Evolutionary conservation across 768 basidiomycete genomes (phyloP).

Genomic region (Agrocybe chaxingu): DNA sequence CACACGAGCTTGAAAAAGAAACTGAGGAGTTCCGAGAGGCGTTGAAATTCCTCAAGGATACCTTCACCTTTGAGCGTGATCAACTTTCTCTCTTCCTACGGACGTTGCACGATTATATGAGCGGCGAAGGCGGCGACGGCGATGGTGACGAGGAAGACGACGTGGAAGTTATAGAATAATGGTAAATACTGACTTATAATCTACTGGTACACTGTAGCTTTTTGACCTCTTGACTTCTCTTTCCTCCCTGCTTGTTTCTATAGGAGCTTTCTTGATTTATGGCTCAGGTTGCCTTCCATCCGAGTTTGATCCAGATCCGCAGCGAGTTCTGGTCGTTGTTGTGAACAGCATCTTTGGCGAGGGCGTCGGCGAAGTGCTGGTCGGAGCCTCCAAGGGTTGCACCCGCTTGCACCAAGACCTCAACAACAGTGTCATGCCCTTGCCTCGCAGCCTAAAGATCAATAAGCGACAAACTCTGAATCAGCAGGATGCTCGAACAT

Average conservation of each 20-base stretch:
- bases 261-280: not conserved
- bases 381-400: slow-evolving; percentile 72
- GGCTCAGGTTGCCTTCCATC: slow-evolving; percentile 27
- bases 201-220: not conserved
- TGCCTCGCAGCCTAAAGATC: slow-evolving; percentile 67
- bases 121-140: slow-evolving; percentile 30
- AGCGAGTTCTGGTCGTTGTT: slow-evolving; percentile 41
- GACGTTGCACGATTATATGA: slow-evolving; percentile 54
- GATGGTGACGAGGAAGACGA: slow-evolving; percentile 26
- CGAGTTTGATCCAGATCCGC: slow-evolving; percentile 57
- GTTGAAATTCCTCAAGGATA: slow-evolving; percentile 56
- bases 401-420: slow-evolving; percentile 66
- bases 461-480: slow-evolving; percentile 2
- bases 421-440: slow-evolving; percentile 58
- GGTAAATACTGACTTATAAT: not conserved
- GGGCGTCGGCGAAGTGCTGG: slow-evolving; percentile 53
- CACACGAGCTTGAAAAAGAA: slow-evolving; percentile 64
- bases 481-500: slow-evolving; percentile 17
- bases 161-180: slow-evolving; percentile 16
- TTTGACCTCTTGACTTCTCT: not conserved
- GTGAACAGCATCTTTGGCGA: slow-evolving; percentile 31
- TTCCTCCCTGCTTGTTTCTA: not conserved
- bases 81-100: slow-evolving; percentile 69
- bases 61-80: slow-evolving; percentile 66
- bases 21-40: slow-evolving; percentile 48